Evolutionary conservation across 2,329 filamentous ascomycete species (phyloP), one percentile per base, ranked within the genome.

Genomic region (Monosporascus cannonballus): DNA sequence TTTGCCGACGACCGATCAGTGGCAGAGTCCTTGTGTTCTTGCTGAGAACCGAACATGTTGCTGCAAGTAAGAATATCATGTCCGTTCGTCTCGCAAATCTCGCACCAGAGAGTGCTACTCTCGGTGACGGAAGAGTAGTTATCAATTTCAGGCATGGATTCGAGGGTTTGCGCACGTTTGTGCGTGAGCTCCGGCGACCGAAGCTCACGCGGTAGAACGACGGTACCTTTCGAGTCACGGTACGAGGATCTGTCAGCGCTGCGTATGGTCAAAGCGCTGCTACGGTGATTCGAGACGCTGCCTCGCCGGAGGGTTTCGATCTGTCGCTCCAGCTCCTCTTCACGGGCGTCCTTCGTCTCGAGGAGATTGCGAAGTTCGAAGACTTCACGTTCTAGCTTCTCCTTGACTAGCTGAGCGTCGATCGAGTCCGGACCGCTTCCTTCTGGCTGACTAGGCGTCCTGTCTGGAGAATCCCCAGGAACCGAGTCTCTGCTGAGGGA

Each of bases 51-150:
- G 69, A 89, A 93, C 85, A 96, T 94, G 69, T 90, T 93, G 50
- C 89, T 91, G 77, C 93, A 97, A 22, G 89, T 95, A 52, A 97
- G 76, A 55, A 97, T 96, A 64, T 97, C 93, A 66, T 97, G 93
- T 17, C 93, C 92, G 47, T 83, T 80, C 36, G 89, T 89, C 73
- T 96, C 92, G 73, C 93, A 97, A 56, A 97, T 94, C 72, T 97
- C 94, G 71, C 93, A 97, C 88, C 89, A 96, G 57, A 92, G 79
- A 17, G 79, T 82, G 67, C 84, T 88, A 62, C 79, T 85, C 66
- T 91, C 89, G 39, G 87, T 89, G 22, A 83, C 80, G 27, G 81
- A 83, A 38, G 87, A 89, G 69, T 86, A 80, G 15, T 78, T 76
- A 61, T 88, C 86, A 64, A 81, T 88, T 69, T 88, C 86, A 42